Evolutionary conservation across 345 rosid genomes (phyloP), one percentile per base, ranked within the genome.

Genomic region (Murraya paniculata): DNA sequence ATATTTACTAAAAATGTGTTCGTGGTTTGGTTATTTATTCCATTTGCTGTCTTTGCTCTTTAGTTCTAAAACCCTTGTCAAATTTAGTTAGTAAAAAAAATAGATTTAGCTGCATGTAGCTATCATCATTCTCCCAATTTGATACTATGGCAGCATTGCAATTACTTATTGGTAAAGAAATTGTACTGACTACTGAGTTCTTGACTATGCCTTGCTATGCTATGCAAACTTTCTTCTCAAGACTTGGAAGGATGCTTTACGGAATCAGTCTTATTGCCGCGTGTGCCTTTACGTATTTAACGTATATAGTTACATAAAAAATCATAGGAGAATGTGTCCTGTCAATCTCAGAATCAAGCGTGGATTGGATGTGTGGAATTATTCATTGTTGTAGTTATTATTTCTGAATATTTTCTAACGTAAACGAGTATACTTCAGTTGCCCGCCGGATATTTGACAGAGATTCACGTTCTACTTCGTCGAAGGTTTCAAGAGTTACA

Each of bases 41-140:
- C 25, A 8, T 33, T 19, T 19, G 10, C 68, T 64, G 21, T 25
- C 76, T 30, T 33, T 9, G 60, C 9, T 10, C 55, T 39, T 38
- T 10, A 39, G 56, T n/a, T 53, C 13, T 77, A 79, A 78, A 79
- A 53, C 22, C 9, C 19, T 24, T 38, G 18, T 68, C 55, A 38
- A 68, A 38, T 67, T 67, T 48, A 10, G 53, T 18, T 27, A 2
- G n/a, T 36, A 38, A 36, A 48, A 35, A 36, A 35, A 64, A 38
- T 65, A 64, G 21, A 72, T 41, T 60, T 27, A 27, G 1, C 38
- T 9, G 70, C 6, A 56, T 78, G 39, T 41, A 21, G 24, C 11
- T 59, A 30, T 22, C 59, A 1, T 68, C 75, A 71, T 64, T 24
- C 19, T 35, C 25, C 70, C 70, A 35, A 10, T 19, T 66, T 36